phyloP scores from a whole-genome alignment of 2,329 filamentous ascomycete species.

The Arthrocladium fulminans region DNA sequence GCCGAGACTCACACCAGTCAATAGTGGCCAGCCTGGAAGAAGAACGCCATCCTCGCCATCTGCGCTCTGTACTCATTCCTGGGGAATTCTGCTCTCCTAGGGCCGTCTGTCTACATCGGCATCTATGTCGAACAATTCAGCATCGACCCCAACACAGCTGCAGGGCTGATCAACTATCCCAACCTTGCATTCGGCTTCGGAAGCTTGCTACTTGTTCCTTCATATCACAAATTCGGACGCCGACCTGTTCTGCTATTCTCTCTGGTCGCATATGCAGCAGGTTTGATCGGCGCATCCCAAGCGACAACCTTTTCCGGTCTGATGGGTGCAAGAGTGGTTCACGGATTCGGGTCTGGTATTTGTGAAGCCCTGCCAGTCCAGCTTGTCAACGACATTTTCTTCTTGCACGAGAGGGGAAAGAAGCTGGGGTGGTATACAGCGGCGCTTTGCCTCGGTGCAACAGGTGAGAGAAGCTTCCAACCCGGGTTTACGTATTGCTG shows the following conservation, averaged over 20 bases:
- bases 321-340: slow-evolving; percentile 37
- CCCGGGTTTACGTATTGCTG: slow-evolving; percentile 26
- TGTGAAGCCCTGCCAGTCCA: slow-evolving; percentile 41
- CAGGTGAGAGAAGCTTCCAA: neutral
- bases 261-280: slow-evolving; percentile 34
- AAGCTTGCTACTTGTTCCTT: slow-evolving; percentile 47
- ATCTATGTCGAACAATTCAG: slow-evolving; percentile 46
- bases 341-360: slow-evolving; percentile 37
- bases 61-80: slow-evolving; percentile 51
- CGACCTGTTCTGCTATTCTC: slow-evolving; percentile 37
- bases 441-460: slow-evolving; percentile 23
- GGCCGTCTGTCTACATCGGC: slow-evolving; percentile 50
- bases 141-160: slow-evolving; percentile 44
- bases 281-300: slow-evolving; percentile 36
- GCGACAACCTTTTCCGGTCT: slow-evolving; percentile 33
- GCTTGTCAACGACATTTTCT: slow-evolving; percentile 42
- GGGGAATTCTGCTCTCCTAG: slow-evolving; percentile 48
- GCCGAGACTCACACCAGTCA: neutral
- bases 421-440: slow-evolving; percentile 53
- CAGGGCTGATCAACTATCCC: slow-evolving; percentile 50
- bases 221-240: slow-evolving; percentile 46
- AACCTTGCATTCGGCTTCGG: slow-evolving; percentile 54
- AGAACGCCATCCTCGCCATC: slow-evolving; percentile 47
- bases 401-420: slow-evolving; percentile 39
- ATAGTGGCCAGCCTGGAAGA: slow-evolving; percentile 49